Evolutionary conservation across 2,329 filamentous ascomycete species (phyloP), one percentile per base, ranked within the genome.

Genomic region (Diaporthe aspalathi): DNA sequence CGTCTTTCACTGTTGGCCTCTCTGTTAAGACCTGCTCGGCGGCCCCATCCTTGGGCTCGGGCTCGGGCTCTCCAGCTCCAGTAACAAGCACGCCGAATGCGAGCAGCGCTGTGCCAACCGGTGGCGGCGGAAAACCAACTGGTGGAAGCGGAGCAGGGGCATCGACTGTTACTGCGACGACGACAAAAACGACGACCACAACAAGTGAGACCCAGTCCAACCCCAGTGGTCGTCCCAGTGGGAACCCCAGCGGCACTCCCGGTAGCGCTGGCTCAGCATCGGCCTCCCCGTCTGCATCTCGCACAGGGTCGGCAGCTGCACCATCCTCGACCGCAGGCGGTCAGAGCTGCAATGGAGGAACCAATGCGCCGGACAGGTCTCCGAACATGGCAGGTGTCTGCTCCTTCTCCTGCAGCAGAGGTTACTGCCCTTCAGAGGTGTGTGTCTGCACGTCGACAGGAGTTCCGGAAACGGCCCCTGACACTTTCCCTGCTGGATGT

Each of bases 401-500:
- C 66, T 47, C 47, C 14, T 76, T 75, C 66, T 57, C 73, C 7
- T 76, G 75, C 68, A 52, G 60, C 29, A 69, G 73, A 43, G 75
- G 74, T 3, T 73, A 71, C 71, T 76, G 75, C 67, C 74, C 74
- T 29, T 29, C 72, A 5, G 71, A 72, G 2, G 63, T 63, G 45
- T 76, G 75, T 62, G 45, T 67, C 32, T 76, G 75, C 54, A 75
- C 71, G 7, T 66, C 71, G 20, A 68, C 57, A 1, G 75, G 74
- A 7, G 50, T 65, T 11, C 73, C 68, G 12, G 54, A 66, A 32
- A 57, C 60, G 3, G 71, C 72, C n/a, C 74, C 77, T 12, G 67
- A 65, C 14, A 80, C 75, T 20, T 78, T 78, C 0, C 73, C 74
- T 0, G 49, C 77, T 2, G 81, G 82, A 0, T 80, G 79, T 45